These are phyloP conservation scores for Inosperma sp. DNA, from an alignment of 768 basidiomycete species.

Conservation along the genomic window DNA sequence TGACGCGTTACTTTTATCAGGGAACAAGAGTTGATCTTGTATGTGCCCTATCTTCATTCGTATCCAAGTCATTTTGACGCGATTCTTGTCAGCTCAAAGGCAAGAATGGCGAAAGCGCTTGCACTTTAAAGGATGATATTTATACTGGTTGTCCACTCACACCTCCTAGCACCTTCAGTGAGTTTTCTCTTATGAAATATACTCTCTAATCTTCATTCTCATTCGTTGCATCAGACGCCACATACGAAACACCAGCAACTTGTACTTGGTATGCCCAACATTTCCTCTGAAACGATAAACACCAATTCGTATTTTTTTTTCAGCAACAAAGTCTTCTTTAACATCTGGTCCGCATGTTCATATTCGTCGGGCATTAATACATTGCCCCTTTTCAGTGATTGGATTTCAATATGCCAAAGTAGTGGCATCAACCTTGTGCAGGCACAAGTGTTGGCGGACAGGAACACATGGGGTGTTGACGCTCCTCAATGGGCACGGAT, in stretches of 20 bases:
- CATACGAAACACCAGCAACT: slow-evolving; percentile 12
- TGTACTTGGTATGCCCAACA: slow-evolving; percentile 25
- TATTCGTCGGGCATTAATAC: slow-evolving; percentile 23
- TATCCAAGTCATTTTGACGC: not conserved
- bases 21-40: too few species aligned
- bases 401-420: slow-evolving; percentile 17
- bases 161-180: slow-evolving; percentile 11
- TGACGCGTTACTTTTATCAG: too few species aligned
- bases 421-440: slow-evolving; percentile 12
- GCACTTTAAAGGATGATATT: slow-evolving; percentile 15
- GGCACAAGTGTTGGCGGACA: slow-evolving; percentile 6
- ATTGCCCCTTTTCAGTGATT: slow-evolving; percentile 20
- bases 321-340: slow-evolving; percentile 32
- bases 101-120: slow-evolving; percentile 14
- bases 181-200: not conserved
- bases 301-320: not conserved
- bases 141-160: slow-evolving; percentile 7
- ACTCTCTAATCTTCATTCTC: not conserved
- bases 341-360: slow-evolving; percentile 27
- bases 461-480: slow-evolving; percentile 10
- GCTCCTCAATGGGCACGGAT: slow-evolving; percentile 19
- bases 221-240: not conserved
- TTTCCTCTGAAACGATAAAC: not conserved
- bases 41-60: too few species aligned
- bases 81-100: slow-evolving; percentile 15